These are phyloP conservation scores for Fomitopsis schrenkii DNA, from an alignment of 1,284 basidiomycete species.

Conservation along the genomic window DNA sequence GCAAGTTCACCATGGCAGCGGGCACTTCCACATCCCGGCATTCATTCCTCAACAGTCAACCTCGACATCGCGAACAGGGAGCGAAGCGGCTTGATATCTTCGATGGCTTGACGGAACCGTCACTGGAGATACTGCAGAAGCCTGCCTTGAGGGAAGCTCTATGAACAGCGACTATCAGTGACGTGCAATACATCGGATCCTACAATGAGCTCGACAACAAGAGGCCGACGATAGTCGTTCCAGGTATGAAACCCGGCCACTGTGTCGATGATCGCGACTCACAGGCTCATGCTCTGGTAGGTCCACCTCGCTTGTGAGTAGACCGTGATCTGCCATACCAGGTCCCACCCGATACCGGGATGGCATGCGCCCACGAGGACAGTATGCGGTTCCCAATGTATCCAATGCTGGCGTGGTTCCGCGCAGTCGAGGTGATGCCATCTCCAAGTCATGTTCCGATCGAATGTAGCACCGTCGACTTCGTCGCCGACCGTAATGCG, in stretches of 20 bases:
- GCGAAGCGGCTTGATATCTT: background rate
- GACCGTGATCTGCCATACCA: conserved; percentile 39
- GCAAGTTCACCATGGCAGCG: background rate
- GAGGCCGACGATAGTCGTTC: conserved; percentile 49
- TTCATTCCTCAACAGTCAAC: background rate
- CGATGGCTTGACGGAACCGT: background rate
- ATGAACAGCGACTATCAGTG: conserved; percentile 11
- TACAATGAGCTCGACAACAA: conserved; percentile 46
- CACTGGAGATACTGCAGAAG: conserved; percentile 1
- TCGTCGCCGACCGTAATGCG: conserved; percentile 55
- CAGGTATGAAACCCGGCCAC: conserved; percentile 31
- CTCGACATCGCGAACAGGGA: background rate
- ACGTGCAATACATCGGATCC: conserved; percentile 45
- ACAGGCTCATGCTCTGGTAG: conserved; percentile 24
- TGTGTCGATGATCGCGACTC: background rate
- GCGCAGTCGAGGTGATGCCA: conserved; percentile 41
- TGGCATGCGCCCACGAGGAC: conserved; percentile 47
- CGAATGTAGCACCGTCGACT: conserved; percentile 46
- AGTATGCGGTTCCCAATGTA: conserved; percentile 36
- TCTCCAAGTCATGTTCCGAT: conserved; percentile 25
- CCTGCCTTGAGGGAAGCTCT: background rate
- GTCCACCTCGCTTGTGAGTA: conserved; percentile 48
- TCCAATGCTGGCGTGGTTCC: conserved; percentile 44
- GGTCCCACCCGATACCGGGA: conserved; percentile 44
- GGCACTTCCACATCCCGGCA: no score